phyloP scores from a whole-genome alignment of 2,329 filamentous ascomycete genomes.

The Clathrospora elynae region DNA sequence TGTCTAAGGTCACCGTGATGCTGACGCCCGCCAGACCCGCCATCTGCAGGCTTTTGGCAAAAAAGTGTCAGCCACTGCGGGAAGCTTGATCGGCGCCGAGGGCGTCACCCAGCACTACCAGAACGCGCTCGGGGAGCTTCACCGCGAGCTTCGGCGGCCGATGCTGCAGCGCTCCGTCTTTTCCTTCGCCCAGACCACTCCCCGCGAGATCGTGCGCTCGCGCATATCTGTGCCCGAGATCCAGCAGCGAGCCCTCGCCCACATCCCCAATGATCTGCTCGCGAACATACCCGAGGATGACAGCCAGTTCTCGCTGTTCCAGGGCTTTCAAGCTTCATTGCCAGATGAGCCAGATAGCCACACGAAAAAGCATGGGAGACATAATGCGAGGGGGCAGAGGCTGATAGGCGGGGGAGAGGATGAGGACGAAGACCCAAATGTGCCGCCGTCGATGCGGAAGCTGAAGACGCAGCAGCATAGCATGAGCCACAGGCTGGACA shows the following conservation, averaged over 20 bases:
- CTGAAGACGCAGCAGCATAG: slow-evolving; percentile 79
- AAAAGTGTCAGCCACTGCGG: slow-evolving; percentile 93
- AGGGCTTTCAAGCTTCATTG: slow-evolving; percentile 91
- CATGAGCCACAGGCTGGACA: slow-evolving; percentile 84
- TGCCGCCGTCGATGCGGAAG: slow-evolving; percentile 70
- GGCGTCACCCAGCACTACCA: slow-evolving; percentile 73
- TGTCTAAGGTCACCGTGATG: slow-evolving; percentile 9
- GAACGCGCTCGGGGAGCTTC: slow-evolving; percentile 83
- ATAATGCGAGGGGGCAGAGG: slow-evolving; percentile 75
- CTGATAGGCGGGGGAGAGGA: slow-evolving; percentile 69
- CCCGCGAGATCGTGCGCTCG: slow-evolving; percentile 91
- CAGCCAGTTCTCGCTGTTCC: slow-evolving; percentile 89
- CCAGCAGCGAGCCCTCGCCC: slow-evolving; percentile 87
- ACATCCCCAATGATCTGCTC: slow-evolving; percentile 87
- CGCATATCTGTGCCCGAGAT: slow-evolving; percentile 91
- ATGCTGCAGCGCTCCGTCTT: slow-evolving; percentile 87
- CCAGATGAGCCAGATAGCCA: slow-evolving; percentile 68
- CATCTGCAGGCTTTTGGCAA: slow-evolving; percentile 90
- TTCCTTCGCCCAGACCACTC: slow-evolving; percentile 85
- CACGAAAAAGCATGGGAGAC: slow-evolving; percentile 64
- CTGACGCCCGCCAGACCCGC: slow-evolving; percentile 65
- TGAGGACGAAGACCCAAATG: slow-evolving; percentile 55
- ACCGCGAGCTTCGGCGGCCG: slow-evolving; percentile 84
- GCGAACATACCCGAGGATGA: slow-evolving; percentile 84
- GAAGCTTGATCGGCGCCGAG: slow-evolving; percentile 75